Conservation (phyloP, 1,139 yeast genomes). For the Sugiyamaella novakii region DNA sequence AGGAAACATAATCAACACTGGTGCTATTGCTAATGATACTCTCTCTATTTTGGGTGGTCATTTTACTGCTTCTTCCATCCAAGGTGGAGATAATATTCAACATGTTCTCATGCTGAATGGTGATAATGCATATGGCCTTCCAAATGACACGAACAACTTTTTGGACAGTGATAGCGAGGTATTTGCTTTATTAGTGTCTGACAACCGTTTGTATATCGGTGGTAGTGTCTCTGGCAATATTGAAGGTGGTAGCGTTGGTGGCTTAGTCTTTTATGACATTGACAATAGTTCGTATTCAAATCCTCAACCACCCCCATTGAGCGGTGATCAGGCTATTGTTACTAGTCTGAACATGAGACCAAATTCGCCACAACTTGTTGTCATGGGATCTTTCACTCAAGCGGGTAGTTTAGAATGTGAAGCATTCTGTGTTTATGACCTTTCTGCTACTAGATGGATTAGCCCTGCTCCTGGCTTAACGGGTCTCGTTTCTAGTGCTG, state of each 20-base stretch:
- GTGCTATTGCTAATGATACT: slow-evolving; percentile 51
- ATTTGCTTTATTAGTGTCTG: slow-evolving; percentile 48
- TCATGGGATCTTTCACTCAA: slow-evolving; percentile 73
- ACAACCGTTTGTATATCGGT: slow-evolving; percentile 52
- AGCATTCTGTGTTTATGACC: slow-evolving; percentile 68
- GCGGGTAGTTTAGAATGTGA: slow-evolving; percentile 64
- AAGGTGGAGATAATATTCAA: slow-evolving; percentile 31
- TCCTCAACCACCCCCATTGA: slow-evolving; percentile 51
- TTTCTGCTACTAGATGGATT: slow-evolving; percentile 58
- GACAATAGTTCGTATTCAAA: slow-evolving; percentile 44
- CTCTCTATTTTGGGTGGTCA: slow-evolving; percentile 59
- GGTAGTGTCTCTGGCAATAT: slow-evolving; percentile 51
- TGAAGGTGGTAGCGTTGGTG: slow-evolving; percentile 38
- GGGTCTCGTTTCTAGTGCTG: slow-evolving; percentile 60
- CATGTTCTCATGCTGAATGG: slow-evolving; percentile 47
- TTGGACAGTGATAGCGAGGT: slow-evolving; percentile 45
- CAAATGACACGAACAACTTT: slow-evolving; percentile 32
- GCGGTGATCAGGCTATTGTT: slow-evolving; percentile 46
- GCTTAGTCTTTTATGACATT: slow-evolving; percentile 57
- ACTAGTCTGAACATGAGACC: slow-evolving; percentile 59
- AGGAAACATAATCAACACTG: slow-evolving; percentile 37
- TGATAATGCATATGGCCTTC: slow-evolving; percentile 43
- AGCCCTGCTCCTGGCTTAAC: slow-evolving; percentile 50
- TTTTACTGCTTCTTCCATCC: slow-evolving; percentile 41
- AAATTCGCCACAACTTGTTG: slow-evolving; percentile 54